Conservation (phyloP, 2,329 filamentous ascomycete genomes). For the Aspergillus udagawae region DNA sequence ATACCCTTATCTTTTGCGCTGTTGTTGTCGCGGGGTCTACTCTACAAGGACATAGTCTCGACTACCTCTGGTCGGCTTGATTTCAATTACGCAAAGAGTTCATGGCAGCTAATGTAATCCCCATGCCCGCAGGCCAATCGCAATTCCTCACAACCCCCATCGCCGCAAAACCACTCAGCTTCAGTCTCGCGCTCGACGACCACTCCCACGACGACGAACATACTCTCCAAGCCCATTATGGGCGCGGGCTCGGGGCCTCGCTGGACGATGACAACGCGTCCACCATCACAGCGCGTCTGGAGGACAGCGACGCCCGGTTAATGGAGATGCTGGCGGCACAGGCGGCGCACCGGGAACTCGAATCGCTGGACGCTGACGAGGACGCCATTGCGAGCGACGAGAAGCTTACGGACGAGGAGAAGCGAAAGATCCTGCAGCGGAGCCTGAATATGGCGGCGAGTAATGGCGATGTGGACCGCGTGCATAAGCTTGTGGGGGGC, state of each 20-base stretch:
- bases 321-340: conserved; percentile 97
- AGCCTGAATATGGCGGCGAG: conserved; percentile 91
- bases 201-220: conserved; percentile 63
- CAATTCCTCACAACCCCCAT: conserved; percentile 89
- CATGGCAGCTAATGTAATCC: conserved; percentile 3
- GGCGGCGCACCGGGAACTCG: conserved; percentile 73
- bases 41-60: too few species aligned
- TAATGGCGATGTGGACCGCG: conserved; percentile 84
- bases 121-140: conserved; percentile 68
- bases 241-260: conserved; percentile 20
- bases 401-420: conserved; percentile 70
- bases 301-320: conserved; percentile 79
- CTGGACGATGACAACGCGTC: conserved; percentile 22
- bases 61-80: not conserved
- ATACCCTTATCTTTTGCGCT: not conserved
- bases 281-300: conserved; percentile 50
- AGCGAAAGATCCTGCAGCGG: conserved; percentile 77
- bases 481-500: conserved; percentile 70
- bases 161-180: conserved; percentile 76
- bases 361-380: conserved; percentile 69
- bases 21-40: not conserved
- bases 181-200: conserved; percentile 81
- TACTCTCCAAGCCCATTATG: conserved; percentile 31
- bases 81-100: not conserved
- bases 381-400: conserved; percentile 72